Evolutionary conservation across 345 rosid species (phyloP).

Genomic region (Salix brachista): DNA sequence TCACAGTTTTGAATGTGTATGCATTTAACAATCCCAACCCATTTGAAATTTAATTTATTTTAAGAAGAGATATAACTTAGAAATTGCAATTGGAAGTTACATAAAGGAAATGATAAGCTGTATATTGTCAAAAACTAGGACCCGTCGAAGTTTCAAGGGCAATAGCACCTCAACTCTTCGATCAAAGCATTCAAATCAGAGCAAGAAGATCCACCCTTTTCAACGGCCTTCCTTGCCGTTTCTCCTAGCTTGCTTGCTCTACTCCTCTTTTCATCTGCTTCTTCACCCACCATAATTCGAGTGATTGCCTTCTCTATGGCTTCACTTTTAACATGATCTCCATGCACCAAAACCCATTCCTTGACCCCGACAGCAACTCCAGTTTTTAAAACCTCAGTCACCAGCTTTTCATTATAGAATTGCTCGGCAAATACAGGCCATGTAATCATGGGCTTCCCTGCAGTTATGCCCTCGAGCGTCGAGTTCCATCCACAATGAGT

Average conservation of each 20-base stretch:
- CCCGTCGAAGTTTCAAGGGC: not conserved
- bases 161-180: conserved; percentile 10
- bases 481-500: conserved; percentile 50
- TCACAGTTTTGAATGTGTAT: no score
- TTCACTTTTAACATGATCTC: conserved; percentile 19
- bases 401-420: conserved; percentile 35
- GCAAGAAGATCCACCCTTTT: conserved; percentile 33
- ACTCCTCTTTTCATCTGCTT: conserved; percentile 10
- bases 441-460: conserved; percentile 42
- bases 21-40: no score
- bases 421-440: conserved; percentile 38
- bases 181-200: conserved; percentile 19
- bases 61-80: not conserved
- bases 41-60: not conserved
- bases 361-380: conserved; percentile 25
- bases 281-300: conserved; percentile 15
- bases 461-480: conserved; percentile 23
- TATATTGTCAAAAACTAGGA: not conserved
- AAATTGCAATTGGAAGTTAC: not conserved
- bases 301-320: conserved; percentile 31
- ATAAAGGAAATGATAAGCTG: not conserved
- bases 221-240: conserved; percentile 29
- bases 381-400: conserved; percentile 23
- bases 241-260: conserved; percentile 15
- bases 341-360: conserved; percentile 6